phyloP scores from a whole-genome alignment of 306 rosid genomes.

The Trifolium subterraneum region DNA sequence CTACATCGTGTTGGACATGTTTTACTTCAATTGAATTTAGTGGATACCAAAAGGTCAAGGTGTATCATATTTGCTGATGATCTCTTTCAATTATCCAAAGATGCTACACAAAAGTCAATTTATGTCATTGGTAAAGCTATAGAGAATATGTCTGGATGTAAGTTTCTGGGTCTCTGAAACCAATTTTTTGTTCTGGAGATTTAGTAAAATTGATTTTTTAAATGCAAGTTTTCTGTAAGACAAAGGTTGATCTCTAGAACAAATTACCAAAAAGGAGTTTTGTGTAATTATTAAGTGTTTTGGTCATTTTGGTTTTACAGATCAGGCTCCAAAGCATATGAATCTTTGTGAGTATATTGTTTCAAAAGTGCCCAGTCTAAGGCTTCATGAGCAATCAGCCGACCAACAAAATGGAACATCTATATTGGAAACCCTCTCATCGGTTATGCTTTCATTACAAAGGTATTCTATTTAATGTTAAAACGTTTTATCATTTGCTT shows the following conservation, averaged over 20 bases:
- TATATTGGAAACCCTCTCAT: constrained; percentile 65
- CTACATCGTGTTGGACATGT: constrained; percentile 75
- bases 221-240: constrained; percentile 4
- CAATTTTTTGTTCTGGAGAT: constrained; percentile 5
- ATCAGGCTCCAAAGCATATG: constrained; percentile 66
- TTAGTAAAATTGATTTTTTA: constrained; percentile 12
- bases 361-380: constrained; percentile 73
- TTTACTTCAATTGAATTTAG: constrained; percentile 62
- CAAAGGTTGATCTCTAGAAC: neutral
- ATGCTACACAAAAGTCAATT: constrained; percentile 65
- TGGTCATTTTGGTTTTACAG: constrained; percentile 62
- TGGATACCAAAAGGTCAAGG: constrained; percentile 65
- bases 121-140: constrained; percentile 58
- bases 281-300: constrained; percentile 34
- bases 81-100: constrained; percentile 74
- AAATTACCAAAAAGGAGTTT: constrained; percentile 29
- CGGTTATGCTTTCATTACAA: constrained; percentile 79
- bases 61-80: constrained; percentile 80
- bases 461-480: constrained; percentile 56
- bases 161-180: constrained; percentile 48
- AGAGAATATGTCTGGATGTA: constrained; percentile 79
- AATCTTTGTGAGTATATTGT: constrained; percentile 70
- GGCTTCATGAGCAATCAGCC: constrained; percentile 50
- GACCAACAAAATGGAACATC: constrained; percentile 61
- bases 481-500: constrained; percentile 26